phyloP scores from a whole-genome alignment of 2,329 filamentous ascomycete species.

The Hymenoscyphus scutula region DNA sequence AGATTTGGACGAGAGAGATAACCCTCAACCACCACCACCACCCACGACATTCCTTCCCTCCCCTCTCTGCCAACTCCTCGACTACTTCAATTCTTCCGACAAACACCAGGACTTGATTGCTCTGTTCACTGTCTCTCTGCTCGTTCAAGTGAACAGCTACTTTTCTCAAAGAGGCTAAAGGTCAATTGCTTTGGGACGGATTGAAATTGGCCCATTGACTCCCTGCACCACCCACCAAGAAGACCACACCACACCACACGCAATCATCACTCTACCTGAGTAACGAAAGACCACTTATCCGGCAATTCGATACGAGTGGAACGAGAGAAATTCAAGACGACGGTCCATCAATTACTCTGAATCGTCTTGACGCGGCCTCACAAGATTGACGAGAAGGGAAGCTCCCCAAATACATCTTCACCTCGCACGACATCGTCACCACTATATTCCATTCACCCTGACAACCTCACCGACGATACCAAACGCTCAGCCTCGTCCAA shows the following conservation, averaged over 20 bases:
- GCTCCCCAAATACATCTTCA: not conserved
- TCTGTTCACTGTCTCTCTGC: not conserved
- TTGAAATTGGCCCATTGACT: conserved; percentile 7
- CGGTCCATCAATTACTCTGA: not conserved
- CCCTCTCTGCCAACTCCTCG: not conserved
- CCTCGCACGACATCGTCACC: not conserved
- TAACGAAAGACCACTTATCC: not conserved
- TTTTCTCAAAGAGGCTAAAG: not conserved
- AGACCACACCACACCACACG: conserved; percentile 2
- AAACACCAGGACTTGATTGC: conserved; percentile 12
- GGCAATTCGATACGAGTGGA: not conserved
- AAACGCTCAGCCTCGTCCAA: not conserved
- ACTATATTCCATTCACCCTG: not conserved
- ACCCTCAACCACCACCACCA: not conserved
- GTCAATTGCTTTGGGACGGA: conserved; percentile 2
- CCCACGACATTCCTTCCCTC: not conserved
- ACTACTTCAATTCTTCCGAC: conserved; percentile 10
- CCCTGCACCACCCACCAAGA: not conserved
- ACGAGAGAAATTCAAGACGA: not conserved
- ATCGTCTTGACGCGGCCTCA: not conserved
- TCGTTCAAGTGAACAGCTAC: too few species aligned
- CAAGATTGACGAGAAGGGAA: not conserved
- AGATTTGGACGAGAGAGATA: conserved; percentile 1
- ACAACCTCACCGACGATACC: not conserved
- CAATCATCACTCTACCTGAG: not conserved